Conservation (phyloP, 177 flowering plant species). For the Viscum album region DNA sequence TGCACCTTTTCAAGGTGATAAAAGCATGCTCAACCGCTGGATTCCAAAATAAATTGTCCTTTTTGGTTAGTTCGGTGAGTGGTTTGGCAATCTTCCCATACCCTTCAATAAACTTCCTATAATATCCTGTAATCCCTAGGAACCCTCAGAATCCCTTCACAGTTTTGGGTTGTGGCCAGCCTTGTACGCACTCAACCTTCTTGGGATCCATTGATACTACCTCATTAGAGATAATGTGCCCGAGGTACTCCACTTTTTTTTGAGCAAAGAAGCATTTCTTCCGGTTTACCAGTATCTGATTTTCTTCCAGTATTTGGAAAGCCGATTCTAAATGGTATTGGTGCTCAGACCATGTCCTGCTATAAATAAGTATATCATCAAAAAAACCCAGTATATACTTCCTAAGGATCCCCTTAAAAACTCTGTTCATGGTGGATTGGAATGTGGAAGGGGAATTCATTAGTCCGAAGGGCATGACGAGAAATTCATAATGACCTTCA, state of each 20-base stretch:
- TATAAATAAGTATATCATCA: conserved; percentile 15
- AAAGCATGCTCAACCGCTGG: background rate
- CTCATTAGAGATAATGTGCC: conserved; percentile 3
- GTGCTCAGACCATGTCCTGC: background rate
- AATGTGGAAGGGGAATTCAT: no score
- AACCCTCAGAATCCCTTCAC: conserved; percentile 7
- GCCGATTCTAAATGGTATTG: background rate
- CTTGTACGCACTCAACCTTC: background rate
- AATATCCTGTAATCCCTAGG: conserved; percentile 10
- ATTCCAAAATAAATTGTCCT: conserved; percentile 4
- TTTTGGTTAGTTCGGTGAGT: background rate
- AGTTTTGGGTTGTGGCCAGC: conserved; percentile 7
- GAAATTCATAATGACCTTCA: no score
- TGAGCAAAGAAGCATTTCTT: conserved; percentile 8
- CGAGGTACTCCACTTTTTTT: background rate
- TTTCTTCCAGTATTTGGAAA: background rate
- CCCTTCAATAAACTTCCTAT: background rate
- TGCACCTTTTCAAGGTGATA: background rate
- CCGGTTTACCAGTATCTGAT: background rate
- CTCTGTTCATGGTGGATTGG: no score
- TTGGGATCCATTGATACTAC: background rate
- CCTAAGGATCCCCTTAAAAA: background rate
- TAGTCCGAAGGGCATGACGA: no score
- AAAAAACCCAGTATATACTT: conserved; percentile 10
- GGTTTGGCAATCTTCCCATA: background rate